Conservation (phyloP, 805 yeast species). For the Diddensiella santjacobensis region DNA sequence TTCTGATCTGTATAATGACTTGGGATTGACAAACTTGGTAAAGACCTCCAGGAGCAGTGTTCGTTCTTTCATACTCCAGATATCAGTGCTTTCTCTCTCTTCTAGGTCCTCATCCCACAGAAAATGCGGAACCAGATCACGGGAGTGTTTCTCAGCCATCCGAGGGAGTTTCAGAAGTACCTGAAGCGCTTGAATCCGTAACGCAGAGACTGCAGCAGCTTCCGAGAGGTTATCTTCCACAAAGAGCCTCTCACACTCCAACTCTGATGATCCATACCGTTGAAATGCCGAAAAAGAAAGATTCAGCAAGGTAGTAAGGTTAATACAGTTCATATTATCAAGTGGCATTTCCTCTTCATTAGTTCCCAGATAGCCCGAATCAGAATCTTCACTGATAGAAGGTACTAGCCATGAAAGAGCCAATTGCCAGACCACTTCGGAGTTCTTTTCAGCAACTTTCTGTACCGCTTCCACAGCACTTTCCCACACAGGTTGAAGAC, state of each 20-base stretch:
- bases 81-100: conserved; percentile 23
- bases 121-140: conserved; percentile 55
- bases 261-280: not conserved
- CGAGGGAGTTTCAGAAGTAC: conserved; percentile 56
- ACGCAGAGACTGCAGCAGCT: not conserved
- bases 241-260: not conserved
- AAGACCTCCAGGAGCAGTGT: conserved; percentile 53
- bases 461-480: conserved; percentile 64
- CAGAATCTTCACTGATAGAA: too few relatives aligned
- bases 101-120: conserved; percentile 34
- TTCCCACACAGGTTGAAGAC: conserved; percentile 83
- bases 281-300: conserved; percentile 2
- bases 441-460: conserved; percentile 40
- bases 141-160: conserved; percentile 63
- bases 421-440: conserved; percentile 53
- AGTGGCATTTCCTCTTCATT: conserved; percentile 27
- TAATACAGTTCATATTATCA: conserved; percentile 7
- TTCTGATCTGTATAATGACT: conserved; percentile 48
- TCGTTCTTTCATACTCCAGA: conserved; percentile 31
- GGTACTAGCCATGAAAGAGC: conserved; percentile 33
- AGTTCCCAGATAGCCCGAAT: too few relatives aligned
- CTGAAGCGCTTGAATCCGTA: conserved; percentile 52
- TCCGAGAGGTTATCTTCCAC: not conserved
- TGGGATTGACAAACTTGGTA: conserved; percentile 60
- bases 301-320: conserved; percentile 17